phyloP scores from a whole-genome alignment of 345 rosid genomes.

The Brassica incana region DNA sequence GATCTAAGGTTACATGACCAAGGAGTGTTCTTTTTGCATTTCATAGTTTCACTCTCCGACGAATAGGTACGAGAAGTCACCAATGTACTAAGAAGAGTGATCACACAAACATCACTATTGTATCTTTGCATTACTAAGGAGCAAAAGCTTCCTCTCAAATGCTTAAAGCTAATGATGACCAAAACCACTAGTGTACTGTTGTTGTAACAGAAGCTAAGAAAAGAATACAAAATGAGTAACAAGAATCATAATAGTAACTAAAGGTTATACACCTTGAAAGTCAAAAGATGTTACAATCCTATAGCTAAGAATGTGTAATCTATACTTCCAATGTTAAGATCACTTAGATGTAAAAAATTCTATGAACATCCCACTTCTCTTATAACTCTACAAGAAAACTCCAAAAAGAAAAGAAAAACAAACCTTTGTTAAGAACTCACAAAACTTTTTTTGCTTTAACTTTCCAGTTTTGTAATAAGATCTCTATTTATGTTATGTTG shows the following conservation, averaged over 20 bases:
- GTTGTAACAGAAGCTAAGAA: not conserved
- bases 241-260: not conserved
- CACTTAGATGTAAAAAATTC: not conserved
- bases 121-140: constrained; percentile 12
- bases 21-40: not conserved
- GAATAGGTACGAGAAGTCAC: not conserved
- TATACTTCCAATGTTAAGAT: not conserved
- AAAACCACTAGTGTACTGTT: not conserved
- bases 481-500: not conserved
- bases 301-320: not conserved
- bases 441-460: not conserved
- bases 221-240: not conserved
- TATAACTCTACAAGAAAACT: too few relatives aligned
- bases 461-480: constrained; percentile 17
- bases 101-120: not conserved
- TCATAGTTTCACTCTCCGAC: not conserved
- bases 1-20: not conserved
- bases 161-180: not conserved
- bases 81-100: not conserved
- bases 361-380: too few relatives aligned
- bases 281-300: not conserved
- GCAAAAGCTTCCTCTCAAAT: constrained; percentile 16
- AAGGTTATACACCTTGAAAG: not conserved
- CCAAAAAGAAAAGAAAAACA: too few relatives aligned
- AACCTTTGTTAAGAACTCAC: too few relatives aligned